phyloP scores from a whole-genome alignment of 257 asterid genomes.

The Petrea volubilis region DNA sequence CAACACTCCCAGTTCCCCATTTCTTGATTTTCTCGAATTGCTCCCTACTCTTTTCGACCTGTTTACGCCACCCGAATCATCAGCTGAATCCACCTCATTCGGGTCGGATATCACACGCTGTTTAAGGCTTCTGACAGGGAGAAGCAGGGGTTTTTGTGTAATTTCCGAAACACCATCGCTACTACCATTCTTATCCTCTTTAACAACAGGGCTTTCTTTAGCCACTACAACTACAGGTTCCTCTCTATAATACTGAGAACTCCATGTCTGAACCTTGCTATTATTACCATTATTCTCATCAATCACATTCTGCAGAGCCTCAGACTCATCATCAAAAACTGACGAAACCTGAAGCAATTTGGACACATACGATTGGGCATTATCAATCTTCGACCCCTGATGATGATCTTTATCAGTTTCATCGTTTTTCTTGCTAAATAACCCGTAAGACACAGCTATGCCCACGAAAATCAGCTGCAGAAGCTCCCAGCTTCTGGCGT shows the following conservation, averaged over 20 bases:
- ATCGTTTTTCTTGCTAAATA: constrained; percentile 79
- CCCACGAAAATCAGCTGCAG: constrained; percentile 90
- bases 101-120: constrained; percentile 49
- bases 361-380: constrained; percentile 65
- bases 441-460: constrained; percentile 90
- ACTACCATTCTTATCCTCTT: constrained; percentile 22
- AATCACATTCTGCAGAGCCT: constrained; percentile 35
- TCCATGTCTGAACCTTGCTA: constrained; percentile 54
- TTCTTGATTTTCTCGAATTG: constrained; percentile 31
- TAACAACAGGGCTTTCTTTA: constrained; percentile 32
- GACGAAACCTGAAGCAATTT: constrained; percentile 82
- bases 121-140: constrained; percentile 89
- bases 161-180: constrained; percentile 25
- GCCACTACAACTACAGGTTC: constrained; percentile 57
- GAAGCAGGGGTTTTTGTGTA: constrained; percentile 69
- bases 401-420: constrained; percentile 46
- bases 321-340: constrained; percentile 83
- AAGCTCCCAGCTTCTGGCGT: constrained; percentile 84
- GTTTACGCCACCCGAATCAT: constrained; percentile 26
- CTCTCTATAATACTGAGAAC: constrained; percentile 68
- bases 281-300: no score
- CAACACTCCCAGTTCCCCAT: constrained; percentile 28
- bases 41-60: constrained; percentile 26
- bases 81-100: constrained; percentile 15
- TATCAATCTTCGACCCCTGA: constrained; percentile 38